Base-by-base conservation (phyloP, 371 early-diverging fungal species). In the Actinomucor elegans region DNA sequence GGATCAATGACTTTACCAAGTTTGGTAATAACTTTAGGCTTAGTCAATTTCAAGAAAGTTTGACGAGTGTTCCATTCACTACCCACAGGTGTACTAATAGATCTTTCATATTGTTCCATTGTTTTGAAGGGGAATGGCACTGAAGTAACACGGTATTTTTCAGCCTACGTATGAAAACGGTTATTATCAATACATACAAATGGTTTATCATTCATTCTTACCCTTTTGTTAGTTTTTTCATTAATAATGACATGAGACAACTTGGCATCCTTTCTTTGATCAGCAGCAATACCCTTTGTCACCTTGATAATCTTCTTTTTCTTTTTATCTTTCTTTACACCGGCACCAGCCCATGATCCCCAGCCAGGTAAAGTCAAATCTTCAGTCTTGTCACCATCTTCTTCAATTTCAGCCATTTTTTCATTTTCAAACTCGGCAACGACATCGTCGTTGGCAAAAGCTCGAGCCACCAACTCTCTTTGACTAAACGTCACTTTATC, bases 331-430 rank as follows among this genome's bases (percentile, higher is more conserved):
- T 73, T 76, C 76, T 86, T 81, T 41, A 81, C 64, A 20, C 82
- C 82, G 32, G 88, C 66, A 21, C 98, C 98, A 37, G 75, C 86
- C 98, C 98, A 98, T 28, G 80, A 58, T 4, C 96, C 97, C 94
- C 98, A 98, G 49, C 98, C 98, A 18, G 98, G 98, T 41, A 98
- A 75, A 4, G 91, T 91, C 52, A 88, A 52, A 60, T 94, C 93
- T 50, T 84, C 83, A 15, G 84, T 86, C 67, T 93, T 83, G 31
- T 90, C 88, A 15, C 67, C 83, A 28, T 94, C 93, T 23, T 82
- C 85, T 35, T 81, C 86, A 36, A 86, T 78, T 4, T 73, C 67
- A 5, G 63, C 76, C 44, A 71, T 61, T 73, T 96, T 96, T 65
- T 96, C 97, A 6, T 83, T 81, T 45, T 88, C 89, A 72, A 98